Evolutionary conservation across 345 rosid genomes (phyloP).

Genomic region (Acer saccharum): DNA sequence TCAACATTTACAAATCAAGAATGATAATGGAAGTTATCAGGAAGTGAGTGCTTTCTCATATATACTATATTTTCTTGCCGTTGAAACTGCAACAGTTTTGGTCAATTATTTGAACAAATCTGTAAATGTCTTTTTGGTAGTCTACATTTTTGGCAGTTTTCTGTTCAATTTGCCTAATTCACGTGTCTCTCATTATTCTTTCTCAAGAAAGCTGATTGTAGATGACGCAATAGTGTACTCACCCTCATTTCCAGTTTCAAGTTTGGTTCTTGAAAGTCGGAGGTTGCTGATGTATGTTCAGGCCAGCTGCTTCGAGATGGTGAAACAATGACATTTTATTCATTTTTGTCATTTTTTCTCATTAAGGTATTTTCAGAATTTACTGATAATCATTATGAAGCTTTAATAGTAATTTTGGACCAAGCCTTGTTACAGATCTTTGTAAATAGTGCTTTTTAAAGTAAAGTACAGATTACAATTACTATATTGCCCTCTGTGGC

Average conservation of each 20-base stretch:
- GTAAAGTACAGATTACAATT: too few relatives aligned
- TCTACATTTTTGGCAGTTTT: not conserved
- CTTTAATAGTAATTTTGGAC: not conserved
- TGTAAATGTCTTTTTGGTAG: not conserved
- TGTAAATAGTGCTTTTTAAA: not conserved
- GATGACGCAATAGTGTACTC: not conserved
- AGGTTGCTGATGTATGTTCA: constrained; percentile 1
- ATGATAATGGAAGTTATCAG: constrained; percentile 15
- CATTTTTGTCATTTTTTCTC: not conserved
- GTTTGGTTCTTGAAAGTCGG: constrained; percentile 13
- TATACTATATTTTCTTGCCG: not conserved
- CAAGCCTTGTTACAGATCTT: not conserved
- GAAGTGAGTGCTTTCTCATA: constrained; percentile 15
- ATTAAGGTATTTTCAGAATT: constrained; percentile 16
- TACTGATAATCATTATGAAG: not conserved
- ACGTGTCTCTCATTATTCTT: not conserved
- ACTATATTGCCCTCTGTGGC: too few relatives aligned
- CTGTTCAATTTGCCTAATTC: not conserved
- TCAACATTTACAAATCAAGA: constrained; percentile 32
- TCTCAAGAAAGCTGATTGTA: not conserved
- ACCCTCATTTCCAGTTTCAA: constrained; percentile 8
- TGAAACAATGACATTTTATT: not conserved
- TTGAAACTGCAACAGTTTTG: not conserved
- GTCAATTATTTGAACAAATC: not conserved
- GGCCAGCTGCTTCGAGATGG: constrained; percentile 1